Evolutionary conservation across 1,139 yeast genomes (phyloP).

Genomic region (Debaryomyces psychrophilus): DNA sequence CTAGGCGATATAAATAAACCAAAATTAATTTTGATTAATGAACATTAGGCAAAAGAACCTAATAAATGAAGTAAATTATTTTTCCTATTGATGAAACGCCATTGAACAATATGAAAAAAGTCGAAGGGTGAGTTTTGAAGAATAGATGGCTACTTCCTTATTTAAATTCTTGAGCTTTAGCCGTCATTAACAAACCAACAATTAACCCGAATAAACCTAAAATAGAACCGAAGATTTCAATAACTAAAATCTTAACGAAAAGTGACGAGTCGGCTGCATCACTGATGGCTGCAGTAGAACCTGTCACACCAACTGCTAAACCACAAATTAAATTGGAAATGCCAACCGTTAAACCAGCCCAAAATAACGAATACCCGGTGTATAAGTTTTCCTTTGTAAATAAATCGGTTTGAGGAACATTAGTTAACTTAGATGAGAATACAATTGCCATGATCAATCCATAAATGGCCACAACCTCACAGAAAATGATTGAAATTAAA

Average conservation of each 20-base stretch:
- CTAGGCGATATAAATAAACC: not conserved
- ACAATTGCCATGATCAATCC: slow-evolving; percentile 98
- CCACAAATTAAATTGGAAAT: slow-evolving; percentile 93
- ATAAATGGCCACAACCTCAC: slow-evolving; percentile 99
- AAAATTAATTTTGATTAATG: not conserved
- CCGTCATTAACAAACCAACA: slow-evolving; percentile 96
- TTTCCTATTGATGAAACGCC: not conserved
- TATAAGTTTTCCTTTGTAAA: slow-evolving; percentile 84
- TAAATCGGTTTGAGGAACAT: slow-evolving; percentile 62
- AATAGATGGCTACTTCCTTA: slow-evolving; percentile 15
- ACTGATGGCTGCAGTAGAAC: slow-evolving; percentile 95
- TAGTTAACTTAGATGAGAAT: slow-evolving; percentile 84
- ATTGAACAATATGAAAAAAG: not conserved
- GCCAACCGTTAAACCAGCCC: slow-evolving; percentile 99
- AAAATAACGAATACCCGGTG: slow-evolving; percentile 91
- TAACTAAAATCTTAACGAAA: slow-evolving; percentile 93
- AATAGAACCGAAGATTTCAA: slow-evolving; percentile 96
- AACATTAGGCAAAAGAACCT: not conserved
- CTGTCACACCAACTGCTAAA: slow-evolving; percentile 95
- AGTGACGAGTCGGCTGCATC: slow-evolving; percentile 97
- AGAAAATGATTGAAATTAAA: slow-evolving; percentile 93
- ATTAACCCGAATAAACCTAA: slow-evolving; percentile 92
- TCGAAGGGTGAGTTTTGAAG: not conserved
- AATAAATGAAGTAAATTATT: not conserved
- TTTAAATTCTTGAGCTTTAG: slow-evolving; percentile 82